These are phyloP conservation scores for Neonectria faginata DNA, from an alignment of 2,329 filamentous ascomycete genomes.

Conservation along the genomic window DNA sequence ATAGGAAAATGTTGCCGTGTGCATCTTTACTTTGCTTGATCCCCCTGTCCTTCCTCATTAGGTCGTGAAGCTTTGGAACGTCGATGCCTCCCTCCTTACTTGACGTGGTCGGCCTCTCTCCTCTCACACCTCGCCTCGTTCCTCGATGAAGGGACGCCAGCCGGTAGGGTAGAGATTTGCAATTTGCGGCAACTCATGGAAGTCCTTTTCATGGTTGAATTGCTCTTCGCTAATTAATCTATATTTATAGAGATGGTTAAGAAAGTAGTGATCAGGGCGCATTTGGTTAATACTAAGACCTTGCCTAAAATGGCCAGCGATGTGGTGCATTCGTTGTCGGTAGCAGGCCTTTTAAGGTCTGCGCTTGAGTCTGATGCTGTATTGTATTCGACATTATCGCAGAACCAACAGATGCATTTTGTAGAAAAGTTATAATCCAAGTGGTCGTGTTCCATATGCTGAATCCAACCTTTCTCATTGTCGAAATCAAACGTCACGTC, in stretches of 20 bases:
- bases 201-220: conserved; percentile 38
- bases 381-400: conserved; percentile 45
- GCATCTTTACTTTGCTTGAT: background rate
- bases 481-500: conserved; percentile 51
- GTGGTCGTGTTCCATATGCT: conserved; percentile 57
- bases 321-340: conserved; percentile 60
- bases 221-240: conserved; percentile 45
- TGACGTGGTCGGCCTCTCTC: background rate
- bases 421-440: conserved; percentile 50
- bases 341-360: conserved; percentile 46
- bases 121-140: background rate
- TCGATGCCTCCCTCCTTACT: background rate
- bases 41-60: background rate
- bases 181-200: conserved; percentile 37
- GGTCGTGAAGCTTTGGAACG: background rate
- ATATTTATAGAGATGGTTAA: conserved; percentile 52
- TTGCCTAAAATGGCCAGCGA: conserved; percentile 57
- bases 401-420: conserved; percentile 63
- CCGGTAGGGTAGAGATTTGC: conserved; percentile 31
- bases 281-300: conserved; percentile 41
- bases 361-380: conserved; percentile 14
- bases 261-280: conserved; percentile 56
- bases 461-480: conserved; percentile 58
- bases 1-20: too few relatives aligned
- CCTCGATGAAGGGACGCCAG: conserved; percentile 15